These are phyloP conservation scores for Wickerhamiella azymoides DNA, from an alignment of 805 yeast genomes.

Conservation along the genomic window DNA sequence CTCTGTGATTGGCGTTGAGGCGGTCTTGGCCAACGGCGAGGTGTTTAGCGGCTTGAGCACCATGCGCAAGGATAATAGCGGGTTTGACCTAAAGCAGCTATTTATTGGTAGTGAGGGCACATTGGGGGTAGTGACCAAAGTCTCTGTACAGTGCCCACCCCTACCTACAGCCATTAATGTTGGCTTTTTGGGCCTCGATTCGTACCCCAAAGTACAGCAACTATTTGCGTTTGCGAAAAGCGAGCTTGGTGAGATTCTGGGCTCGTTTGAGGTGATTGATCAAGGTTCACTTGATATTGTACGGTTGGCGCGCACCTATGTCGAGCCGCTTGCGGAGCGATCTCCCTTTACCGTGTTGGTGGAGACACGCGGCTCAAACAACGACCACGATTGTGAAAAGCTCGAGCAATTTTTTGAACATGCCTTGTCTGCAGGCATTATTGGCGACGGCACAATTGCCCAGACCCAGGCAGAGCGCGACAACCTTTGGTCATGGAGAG, in stretches of 20 bases:
- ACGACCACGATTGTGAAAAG: slow-evolving; percentile 11
- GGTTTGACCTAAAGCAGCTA: slow-evolving; percentile 81
- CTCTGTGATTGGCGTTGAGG: slow-evolving; percentile 79
- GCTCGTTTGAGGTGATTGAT: slow-evolving; percentile 94
- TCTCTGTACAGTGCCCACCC: slow-evolving; percentile 78
- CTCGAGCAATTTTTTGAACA: slow-evolving; percentile 4
- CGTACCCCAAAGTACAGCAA: slow-evolving; percentile 71
- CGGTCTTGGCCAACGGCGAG: slow-evolving; percentile 82
- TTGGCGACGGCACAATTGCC: slow-evolving; percentile 10
- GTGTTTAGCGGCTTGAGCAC: slow-evolving; percentile 67
- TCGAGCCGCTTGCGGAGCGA: slow-evolving; percentile 68
- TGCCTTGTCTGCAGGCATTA: not conserved
- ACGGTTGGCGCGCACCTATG: slow-evolving; percentile 15
- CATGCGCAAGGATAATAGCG: slow-evolving; percentile 88
- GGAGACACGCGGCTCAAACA: slow-evolving; percentile 10
- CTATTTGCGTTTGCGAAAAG: slow-evolving; percentile 65
- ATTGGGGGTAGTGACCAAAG: slow-evolving; percentile 78
- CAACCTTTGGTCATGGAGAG: slow-evolving; percentile 11
- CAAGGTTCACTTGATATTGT: slow-evolving; percentile 37
- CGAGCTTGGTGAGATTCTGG: slow-evolving; percentile 71
- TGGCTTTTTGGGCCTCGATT: slow-evolving; percentile 70
- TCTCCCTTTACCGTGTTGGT: slow-evolving; percentile 24
- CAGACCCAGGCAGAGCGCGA: slow-evolving; percentile 6
- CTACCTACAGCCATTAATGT: slow-evolving; percentile 78
- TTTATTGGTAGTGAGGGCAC: slow-evolving; percentile 94